Percentiles rank a stretch among this genome's conserved stretches.
phyloP scores from a whole-genome alignment of 1,284 basidiomycete species.

The Pholiota adiposa region DNA sequence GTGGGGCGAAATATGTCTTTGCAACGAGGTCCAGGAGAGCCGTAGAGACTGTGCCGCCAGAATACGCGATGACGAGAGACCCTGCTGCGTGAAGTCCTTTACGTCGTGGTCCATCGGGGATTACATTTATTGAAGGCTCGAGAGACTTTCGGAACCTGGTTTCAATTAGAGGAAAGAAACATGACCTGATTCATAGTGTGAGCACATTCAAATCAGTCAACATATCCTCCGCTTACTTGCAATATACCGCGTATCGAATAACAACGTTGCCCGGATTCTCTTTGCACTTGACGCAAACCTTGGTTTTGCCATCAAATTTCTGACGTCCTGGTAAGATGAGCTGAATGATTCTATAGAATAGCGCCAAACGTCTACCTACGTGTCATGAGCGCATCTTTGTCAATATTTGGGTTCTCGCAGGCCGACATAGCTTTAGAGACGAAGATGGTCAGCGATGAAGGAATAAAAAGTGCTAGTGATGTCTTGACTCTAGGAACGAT shows the following conservation, averaged over 20 bases:
- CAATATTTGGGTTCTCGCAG: conserved; percentile 64
- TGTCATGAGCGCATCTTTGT: conserved; percentile 64
- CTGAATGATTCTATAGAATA: not conserved
- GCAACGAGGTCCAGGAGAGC: conserved; percentile 72
- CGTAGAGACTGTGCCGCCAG: conserved; percentile 76
- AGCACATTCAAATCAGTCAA: too few species aligned
- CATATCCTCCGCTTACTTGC: conserved; percentile 60
- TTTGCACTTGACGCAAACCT: conserved; percentile 74
- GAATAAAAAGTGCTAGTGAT: not conserved
- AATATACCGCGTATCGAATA: conserved; percentile 80
- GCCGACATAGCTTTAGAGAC: conserved; percentile 41
- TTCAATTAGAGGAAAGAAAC: conserved; percentile 65
- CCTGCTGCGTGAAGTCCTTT: conserved; percentile 67
- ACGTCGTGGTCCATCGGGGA: conserved; percentile 50
- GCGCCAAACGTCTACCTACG: conserved; percentile 45
- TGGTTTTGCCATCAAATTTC: conserved; percentile 65
- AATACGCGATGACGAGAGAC: conserved; percentile 68
- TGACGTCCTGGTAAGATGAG: conserved; percentile 47
- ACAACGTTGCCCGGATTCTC: conserved; percentile 64
- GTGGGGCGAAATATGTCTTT: conserved; percentile 56
- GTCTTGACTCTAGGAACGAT: not conserved
- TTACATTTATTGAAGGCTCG: conserved; percentile 65
- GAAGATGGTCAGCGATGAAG: not conserved
- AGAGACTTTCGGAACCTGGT: conserved; percentile 68
- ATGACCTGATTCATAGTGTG: conserved; percentile 48